Conservation (phyloP, 2,329 filamentous ascomycete species). For the Colletotrichum camelliae region DNA sequence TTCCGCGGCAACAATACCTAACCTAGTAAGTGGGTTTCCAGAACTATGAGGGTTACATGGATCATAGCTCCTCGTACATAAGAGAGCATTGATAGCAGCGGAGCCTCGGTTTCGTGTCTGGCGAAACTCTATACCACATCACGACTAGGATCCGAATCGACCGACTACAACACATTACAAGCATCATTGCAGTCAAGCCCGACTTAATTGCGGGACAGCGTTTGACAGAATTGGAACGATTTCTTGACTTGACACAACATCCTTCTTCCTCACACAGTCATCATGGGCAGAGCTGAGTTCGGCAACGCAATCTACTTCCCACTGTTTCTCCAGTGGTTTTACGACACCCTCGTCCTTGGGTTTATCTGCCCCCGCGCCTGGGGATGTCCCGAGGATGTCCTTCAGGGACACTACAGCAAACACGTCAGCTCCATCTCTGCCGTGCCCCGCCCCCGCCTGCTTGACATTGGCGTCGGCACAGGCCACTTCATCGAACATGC, state of each 20-base stretch:
- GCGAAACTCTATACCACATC: not conserved
- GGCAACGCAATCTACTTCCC: not conserved
- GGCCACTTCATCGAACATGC: not conserved
- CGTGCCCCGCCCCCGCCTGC: not conserved
- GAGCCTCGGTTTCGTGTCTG: not conserved
- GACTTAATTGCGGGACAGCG: not conserved
- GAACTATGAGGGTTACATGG: not conserved
- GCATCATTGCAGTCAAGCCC: not conserved
- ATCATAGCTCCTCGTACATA: not conserved
- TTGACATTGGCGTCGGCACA: not conserved
- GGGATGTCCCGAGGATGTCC: not conserved
- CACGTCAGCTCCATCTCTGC: not conserved
- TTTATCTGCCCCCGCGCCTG: not conserved
- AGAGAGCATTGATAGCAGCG: not conserved
- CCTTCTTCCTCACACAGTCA: not conserved
- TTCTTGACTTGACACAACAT: not conserved
- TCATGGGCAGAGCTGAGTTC: not conserved
- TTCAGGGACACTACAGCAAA: not conserved
- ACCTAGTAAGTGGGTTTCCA: not conserved
- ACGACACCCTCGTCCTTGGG: not conserved
- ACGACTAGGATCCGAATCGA: not conserved
- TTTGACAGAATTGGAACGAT: not conserved
- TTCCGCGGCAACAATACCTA: not conserved
- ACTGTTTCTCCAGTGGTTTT: not conserved
- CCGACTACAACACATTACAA: not conserved